phyloP scores from a whole-genome alignment of 1,139 yeast genomes.

The Candida labiduridarum region DNA sequence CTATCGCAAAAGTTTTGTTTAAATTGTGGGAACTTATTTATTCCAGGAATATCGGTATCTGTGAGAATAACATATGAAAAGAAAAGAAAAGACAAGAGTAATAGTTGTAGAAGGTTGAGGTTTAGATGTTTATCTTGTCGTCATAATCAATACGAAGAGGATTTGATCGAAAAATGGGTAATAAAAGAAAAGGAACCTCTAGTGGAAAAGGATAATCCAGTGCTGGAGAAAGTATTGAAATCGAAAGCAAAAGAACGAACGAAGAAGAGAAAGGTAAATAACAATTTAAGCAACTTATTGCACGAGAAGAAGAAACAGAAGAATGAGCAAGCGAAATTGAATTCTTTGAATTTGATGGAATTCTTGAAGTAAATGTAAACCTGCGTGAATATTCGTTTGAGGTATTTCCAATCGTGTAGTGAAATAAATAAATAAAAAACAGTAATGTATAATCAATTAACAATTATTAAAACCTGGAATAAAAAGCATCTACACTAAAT shows the following conservation, averaged over 20 bases:
- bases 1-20: conserved; percentile 41
- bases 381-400: background rate
- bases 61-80: conserved; percentile 18
- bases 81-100: conserved; percentile 10
- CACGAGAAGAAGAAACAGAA: conserved; percentile 46
- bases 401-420: too few relatives aligned
- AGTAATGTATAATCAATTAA: too few relatives aligned
- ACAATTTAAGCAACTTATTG: conserved; percentile 39
- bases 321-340: conserved; percentile 23
- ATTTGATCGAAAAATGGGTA: conserved; percentile 5
- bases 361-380: conserved; percentile 32
- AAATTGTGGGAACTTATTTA: conserved; percentile 44
- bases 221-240: conserved; percentile 3
- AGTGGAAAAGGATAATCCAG: conserved; percentile 6
- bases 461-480: too few relatives aligned
- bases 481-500: too few relatives aligned
- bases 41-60: conserved; percentile 49
- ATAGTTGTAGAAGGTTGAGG: conserved; percentile 6
- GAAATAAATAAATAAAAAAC: too few relatives aligned
- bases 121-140: conserved; percentile 12
- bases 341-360: conserved; percentile 49
- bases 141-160: conserved; percentile 10
- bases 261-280: conserved; percentile 33
- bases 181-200: conserved; percentile 7
- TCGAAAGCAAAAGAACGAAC: conserved; percentile 26